Evolutionary conservation across 2,329 filamentous ascomycete genomes (phyloP).

Genomic region (Ophiostoma tasmaniense): DNA sequence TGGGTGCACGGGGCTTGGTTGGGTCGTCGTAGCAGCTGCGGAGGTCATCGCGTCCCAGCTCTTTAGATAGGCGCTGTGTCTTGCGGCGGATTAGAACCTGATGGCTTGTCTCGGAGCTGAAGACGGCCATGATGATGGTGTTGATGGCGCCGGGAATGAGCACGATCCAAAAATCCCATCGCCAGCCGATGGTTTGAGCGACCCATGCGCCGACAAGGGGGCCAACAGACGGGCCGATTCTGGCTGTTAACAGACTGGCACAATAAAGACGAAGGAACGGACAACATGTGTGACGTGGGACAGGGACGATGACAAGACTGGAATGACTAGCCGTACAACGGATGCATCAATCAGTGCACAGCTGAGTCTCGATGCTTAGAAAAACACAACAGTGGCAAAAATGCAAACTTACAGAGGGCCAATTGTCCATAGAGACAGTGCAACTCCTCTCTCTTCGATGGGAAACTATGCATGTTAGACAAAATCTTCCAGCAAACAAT

Average conservation of each 20-base stretch:
- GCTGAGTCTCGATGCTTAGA: not conserved
- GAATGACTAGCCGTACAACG: not conserved
- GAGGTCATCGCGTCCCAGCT: slow-evolving; percentile 38
- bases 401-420: slow-evolving; percentile 16
- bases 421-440: slow-evolving; percentile 42
- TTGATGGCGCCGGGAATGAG: slow-evolving; percentile 37
- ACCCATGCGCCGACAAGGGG: slow-evolving; percentile 43
- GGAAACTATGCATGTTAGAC: slow-evolving; percentile 12
- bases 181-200: slow-evolving; percentile 34
- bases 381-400: not conserved
- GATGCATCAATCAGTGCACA: not conserved
- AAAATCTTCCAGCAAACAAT: not conserved
- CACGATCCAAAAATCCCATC: slow-evolving; percentile 40
- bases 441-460: slow-evolving; percentile 47
- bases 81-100: slow-evolving; percentile 44
- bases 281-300: not conserved
- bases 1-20: not conserved
- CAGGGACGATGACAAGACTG: not conserved
- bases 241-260: not conserved
- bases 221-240: slow-evolving; percentile 21
- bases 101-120: slow-evolving; percentile 41
- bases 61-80: slow-evolving; percentile 34
- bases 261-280: not conserved
- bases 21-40: slow-evolving; percentile 36
- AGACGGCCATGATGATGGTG: slow-evolving; percentile 31